Conservation (phyloP, 352 stramenopile species). For the Pythium dissotocum region DNA sequence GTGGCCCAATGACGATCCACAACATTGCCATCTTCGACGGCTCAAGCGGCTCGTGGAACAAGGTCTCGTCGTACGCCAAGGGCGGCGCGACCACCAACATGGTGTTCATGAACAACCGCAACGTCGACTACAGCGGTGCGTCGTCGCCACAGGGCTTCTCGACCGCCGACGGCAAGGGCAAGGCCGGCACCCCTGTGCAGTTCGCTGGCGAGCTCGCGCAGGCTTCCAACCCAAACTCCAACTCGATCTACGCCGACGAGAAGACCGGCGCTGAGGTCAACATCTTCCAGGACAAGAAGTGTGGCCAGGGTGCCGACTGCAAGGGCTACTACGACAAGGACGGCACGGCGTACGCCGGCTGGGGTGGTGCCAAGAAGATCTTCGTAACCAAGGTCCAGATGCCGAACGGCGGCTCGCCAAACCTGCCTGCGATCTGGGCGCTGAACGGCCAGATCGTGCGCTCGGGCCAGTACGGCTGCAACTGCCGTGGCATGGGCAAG, state of each 20-base stretch:
- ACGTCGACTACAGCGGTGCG: slow-evolving; percentile 66
- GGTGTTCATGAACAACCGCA: slow-evolving; percentile 86
- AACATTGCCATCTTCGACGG: slow-evolving; percentile 76
- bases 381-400: slow-evolving; percentile 74
- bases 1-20: slow-evolving; percentile 64
- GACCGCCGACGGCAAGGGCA: slow-evolving; percentile 47
- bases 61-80: slow-evolving; percentile 70
- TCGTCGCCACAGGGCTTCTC: slow-evolving; percentile 64
- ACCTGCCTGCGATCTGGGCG: slow-evolving; percentile 77
- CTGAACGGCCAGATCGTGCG: slow-evolving; percentile 71
- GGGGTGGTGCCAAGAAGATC: slow-evolving; percentile 77
- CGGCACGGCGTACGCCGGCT: slow-evolving; percentile 63
- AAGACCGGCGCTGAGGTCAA: slow-evolving; percentile 74
- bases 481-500: slow-evolving; percentile 70
- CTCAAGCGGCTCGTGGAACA: slow-evolving; percentile 45
- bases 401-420: slow-evolving; percentile 37
- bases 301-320: slow-evolving; percentile 50
- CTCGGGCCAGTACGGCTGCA: slow-evolving; percentile 79
- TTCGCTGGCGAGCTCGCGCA: slow-evolving; percentile 59
- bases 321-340: slow-evolving; percentile 71
- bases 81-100: slow-evolving; percentile 56
- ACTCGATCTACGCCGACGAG: slow-evolving; percentile 53
- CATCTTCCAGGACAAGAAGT: slow-evolving; percentile 70
- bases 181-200: slow-evolving; percentile 34
- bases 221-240: slow-evolving; percentile 42